Evolutionary conservation across 805 yeast genomes (phyloP).

Genomic region (Brettanomyces nanus): DNA sequence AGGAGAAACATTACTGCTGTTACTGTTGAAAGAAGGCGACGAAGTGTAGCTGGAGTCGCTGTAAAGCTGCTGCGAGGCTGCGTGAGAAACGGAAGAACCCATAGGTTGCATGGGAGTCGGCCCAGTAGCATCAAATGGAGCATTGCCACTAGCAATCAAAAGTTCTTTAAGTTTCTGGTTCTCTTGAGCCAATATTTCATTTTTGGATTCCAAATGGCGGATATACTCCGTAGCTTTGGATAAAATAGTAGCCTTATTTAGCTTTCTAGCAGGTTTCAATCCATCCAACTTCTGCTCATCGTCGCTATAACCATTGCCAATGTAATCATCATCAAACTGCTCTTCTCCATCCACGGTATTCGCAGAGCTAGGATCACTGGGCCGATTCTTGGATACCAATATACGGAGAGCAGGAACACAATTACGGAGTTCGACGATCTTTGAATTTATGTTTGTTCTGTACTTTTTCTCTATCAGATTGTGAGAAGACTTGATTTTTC

Average conservation of each 20-base stretch:
- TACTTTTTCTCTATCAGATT: conserved; percentile 79
- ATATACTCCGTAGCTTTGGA: conserved; percentile 74
- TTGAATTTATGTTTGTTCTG: conserved; percentile 71
- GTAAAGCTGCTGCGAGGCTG: conserved; percentile 1
- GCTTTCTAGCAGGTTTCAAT: conserved; percentile 63
- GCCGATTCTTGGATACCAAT: conserved; percentile 27
- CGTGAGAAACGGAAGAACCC: conserved; percentile 14
- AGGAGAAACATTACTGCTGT: too few relatives aligned
- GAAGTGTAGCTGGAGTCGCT: conserved; percentile 6
- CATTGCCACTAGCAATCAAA: conserved; percentile 8
- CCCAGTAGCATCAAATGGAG: conserved; percentile 5
- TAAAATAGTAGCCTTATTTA: conserved; percentile 70
- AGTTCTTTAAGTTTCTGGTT: conserved; percentile 31
- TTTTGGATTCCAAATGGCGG: conserved; percentile 60
- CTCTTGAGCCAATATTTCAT: conserved; percentile 39
- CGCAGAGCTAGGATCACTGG: conserved; percentile 11
- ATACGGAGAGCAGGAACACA: conserved; percentile 72
- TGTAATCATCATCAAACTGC: conserved; percentile 37
- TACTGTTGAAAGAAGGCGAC: conserved; percentile 6
- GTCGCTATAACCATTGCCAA: conserved; percentile 48
- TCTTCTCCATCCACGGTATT: conserved; percentile 30
- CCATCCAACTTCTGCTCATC: conserved; percentile 57
- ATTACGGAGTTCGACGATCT: conserved; percentile 62
- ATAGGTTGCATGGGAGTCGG: too few relatives aligned
- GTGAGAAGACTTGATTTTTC: conserved; percentile 58